A percentile compares a stretch with the other conserved stretches of the same genome.
Conservation (phyloP, 257 asterid species). For the Fraxinus cuspidata region DNA sequence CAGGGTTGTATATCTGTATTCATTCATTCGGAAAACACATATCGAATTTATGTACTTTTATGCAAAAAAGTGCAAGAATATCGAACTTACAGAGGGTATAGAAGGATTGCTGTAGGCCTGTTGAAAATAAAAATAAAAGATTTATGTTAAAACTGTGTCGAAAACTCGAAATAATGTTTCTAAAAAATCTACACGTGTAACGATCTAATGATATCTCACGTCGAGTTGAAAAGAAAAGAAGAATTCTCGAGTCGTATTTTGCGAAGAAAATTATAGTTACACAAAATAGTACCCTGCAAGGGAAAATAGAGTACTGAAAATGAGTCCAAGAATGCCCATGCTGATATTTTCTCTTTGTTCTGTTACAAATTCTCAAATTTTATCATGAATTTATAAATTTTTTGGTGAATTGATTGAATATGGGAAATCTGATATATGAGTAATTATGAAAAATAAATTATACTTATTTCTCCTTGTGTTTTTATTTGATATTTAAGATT, state of each 20-base stretch:
- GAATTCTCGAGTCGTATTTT: neutral
- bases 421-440: neutral
- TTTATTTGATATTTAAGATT: neutral
- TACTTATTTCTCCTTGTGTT: neutral
- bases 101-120: constrained; percentile 89
- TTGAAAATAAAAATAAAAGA: constrained; percentile 18
- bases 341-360: neutral
- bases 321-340: neutral
- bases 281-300: neutral
- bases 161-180: neutral
- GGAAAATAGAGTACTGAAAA: neutral
- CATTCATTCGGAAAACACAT: neutral
- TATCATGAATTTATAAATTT: neutral
- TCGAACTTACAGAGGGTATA: constrained; percentile 78
- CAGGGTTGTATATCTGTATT: constrained; percentile 76
- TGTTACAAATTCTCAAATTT: neutral
- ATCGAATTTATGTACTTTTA: neutral
- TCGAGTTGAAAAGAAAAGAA: too few relatives aligned
- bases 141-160: neutral
- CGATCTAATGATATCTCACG: too few relatives aligned
- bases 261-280: neutral
- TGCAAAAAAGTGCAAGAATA: constrained; percentile 5
- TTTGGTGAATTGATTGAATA: neutral
- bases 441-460: neutral
- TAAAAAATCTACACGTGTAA: too few relatives aligned